Evolutionary conservation across 1,284 basidiomycete genomes (phyloP).

Genomic region (Agroathelia rolfsii): DNA sequence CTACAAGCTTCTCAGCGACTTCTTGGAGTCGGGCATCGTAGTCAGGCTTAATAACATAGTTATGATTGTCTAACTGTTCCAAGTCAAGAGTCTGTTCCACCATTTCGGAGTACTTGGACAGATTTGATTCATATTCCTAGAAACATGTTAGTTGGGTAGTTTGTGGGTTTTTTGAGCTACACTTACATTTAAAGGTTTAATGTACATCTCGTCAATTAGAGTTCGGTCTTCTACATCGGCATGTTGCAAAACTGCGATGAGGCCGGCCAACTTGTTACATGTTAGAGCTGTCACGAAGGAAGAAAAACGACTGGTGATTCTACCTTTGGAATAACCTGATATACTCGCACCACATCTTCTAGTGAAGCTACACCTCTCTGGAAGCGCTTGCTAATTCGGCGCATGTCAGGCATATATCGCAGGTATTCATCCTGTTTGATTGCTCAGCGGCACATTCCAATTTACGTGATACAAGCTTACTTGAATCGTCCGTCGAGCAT

Average conservation of each 20-base stretch:
- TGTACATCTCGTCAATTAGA: slow-evolving; percentile 62
- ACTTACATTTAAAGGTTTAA: slow-evolving; percentile 50
- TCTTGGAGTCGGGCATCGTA: slow-evolving; percentile 73
- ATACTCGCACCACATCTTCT: slow-evolving; percentile 94
- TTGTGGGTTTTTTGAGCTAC: neutral
- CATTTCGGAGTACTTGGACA: slow-evolving; percentile 84
- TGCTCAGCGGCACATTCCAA: too few species aligned
- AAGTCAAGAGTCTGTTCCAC: slow-evolving; percentile 95
- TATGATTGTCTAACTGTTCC: slow-evolving; percentile 74
- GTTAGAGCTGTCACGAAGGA: slow-evolving; percentile 1
- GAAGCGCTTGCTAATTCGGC: slow-evolving; percentile 88
- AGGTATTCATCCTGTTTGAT: slow-evolving; percentile 73
- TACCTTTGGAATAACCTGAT: slow-evolving; percentile 76
- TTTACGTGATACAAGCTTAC: too few species aligned
- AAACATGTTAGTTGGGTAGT: slow-evolving; percentile 2
- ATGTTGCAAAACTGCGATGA: too few species aligned
- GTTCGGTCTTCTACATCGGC: too few species aligned
- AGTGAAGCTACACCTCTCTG: slow-evolving; percentile 77
- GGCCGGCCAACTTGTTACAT: too few species aligned
- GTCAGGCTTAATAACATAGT: slow-evolving; percentile 89
- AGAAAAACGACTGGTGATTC: slow-evolving; percentile 6
- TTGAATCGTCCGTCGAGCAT: slow-evolving; percentile 64
- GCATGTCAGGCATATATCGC: slow-evolving; percentile 90
- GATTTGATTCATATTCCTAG: slow-evolving; percentile 53
- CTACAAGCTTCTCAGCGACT: slow-evolving; percentile 59